Evolutionary conservation across 2,329 filamentous ascomycete genomes (phyloP).

Genomic region (Trichoderma guizhouense): DNA sequence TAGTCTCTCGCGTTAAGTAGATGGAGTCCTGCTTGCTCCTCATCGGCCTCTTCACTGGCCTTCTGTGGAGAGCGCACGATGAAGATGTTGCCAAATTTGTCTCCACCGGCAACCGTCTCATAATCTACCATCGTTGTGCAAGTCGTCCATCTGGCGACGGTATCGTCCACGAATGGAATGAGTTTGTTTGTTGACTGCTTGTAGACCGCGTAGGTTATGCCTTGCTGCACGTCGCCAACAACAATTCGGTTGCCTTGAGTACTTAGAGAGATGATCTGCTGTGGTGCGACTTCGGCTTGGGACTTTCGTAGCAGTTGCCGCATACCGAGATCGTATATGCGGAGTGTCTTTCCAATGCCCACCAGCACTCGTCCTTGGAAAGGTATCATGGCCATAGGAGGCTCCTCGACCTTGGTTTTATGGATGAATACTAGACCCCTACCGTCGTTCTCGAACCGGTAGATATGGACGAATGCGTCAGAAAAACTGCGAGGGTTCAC

Average conservation of each 20-base stretch:
- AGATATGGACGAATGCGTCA: conserved; percentile 86
- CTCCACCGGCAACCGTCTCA: conserved; percentile 88
- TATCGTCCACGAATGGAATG: conserved; percentile 91
- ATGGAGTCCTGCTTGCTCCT: conserved; percentile 85
- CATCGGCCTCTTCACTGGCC: conserved; percentile 83
- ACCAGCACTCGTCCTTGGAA: conserved; percentile 89
- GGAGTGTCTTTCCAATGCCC: conserved; percentile 78
- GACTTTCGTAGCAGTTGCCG: conserved; percentile 89
- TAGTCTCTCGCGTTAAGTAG: conserved; percentile 88
- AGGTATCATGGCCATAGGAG: conserved; percentile 81
- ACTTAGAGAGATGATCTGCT: conserved; percentile 83
- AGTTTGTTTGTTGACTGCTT: conserved; percentile 88
- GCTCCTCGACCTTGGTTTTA: conserved; percentile 88
- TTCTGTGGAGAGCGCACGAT: conserved; percentile 84
- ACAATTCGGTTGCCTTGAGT: conserved; percentile 89
- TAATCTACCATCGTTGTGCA: conserved; percentile 95
- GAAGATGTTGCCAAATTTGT: conserved; percentile 98
- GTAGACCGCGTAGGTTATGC: conserved; percentile 88
- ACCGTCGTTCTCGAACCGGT: conserved; percentile 84
- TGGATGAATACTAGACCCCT: conserved; percentile 89
- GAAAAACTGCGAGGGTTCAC: conserved; percentile 72
- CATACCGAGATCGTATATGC: conserved; percentile 91
- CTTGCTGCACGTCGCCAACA: conserved; percentile 89
- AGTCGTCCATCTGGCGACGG: conserved; percentile 84
- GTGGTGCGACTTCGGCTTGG: conserved; percentile 73